Evolutionary conservation across 495 filamentous ascomycete species (phyloP).

Genomic region (Trichodelitschia bisporula): DNA sequence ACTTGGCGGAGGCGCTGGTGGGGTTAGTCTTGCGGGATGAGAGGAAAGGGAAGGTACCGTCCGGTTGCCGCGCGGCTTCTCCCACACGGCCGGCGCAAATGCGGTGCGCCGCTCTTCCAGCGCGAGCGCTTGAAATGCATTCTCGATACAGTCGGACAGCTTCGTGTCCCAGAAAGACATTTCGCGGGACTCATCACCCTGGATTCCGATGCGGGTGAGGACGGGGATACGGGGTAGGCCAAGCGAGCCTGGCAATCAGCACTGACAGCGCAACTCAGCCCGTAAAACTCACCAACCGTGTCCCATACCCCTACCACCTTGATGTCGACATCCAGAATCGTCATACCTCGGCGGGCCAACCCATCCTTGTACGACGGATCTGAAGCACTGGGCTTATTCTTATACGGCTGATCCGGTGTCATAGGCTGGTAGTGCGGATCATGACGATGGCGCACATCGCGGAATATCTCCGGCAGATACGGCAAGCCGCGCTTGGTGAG

Average conservation of each 20-base stretch:
- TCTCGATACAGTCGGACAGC: slow-evolving; percentile 29
- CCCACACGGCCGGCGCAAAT: slow-evolving; percentile 43
- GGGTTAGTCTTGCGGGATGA: slow-evolving; percentile 19
- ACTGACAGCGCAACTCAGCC: no score
- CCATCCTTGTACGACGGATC: slow-evolving; percentile 15
- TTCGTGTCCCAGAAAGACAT: slow-evolving; percentile 35
- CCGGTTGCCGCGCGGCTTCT: slow-evolving; percentile 17
- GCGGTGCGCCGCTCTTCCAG: slow-evolving; percentile 39
- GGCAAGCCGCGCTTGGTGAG: slow-evolving; percentile 39
- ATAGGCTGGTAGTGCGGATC: slow-evolving; percentile 26
- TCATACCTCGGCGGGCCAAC: slow-evolving; percentile 22
- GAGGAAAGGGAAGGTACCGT: slow-evolving; percentile 9
- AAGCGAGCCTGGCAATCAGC: neutral
- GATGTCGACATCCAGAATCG: slow-evolving; percentile 12
- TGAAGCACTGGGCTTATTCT: slow-evolving; percentile 26
- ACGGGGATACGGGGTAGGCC: neutral
- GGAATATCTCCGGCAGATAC: slow-evolving; percentile 36
- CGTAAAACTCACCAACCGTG: slow-evolving; percentile 12
- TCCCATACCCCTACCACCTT: slow-evolving; percentile 19
- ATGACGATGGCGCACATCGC: slow-evolving; percentile 32
- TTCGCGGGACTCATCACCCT: slow-evolving; percentile 20
- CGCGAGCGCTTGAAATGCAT: slow-evolving; percentile 53
- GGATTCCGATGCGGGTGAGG: slow-evolving; percentile 7
- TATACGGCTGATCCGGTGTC: slow-evolving; percentile 30
- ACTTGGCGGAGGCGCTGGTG: slow-evolving; percentile 41